Conservation (phyloP, 352 stramenopile species). For the Plasmopara viticola region DNA sequence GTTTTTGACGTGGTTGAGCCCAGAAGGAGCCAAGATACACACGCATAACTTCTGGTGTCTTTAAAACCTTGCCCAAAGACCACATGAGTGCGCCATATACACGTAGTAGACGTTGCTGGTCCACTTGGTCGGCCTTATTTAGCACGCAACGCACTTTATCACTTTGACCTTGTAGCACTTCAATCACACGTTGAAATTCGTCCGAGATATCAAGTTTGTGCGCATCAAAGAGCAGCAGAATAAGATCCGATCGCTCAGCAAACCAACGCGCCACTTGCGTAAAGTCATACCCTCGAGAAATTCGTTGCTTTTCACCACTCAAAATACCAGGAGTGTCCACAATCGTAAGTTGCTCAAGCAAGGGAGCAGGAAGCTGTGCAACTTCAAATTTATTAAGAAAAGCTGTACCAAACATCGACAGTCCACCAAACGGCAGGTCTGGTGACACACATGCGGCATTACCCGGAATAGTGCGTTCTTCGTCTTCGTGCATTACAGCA, state of each 20-base stretch:
- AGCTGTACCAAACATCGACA: slow-evolving; percentile 95
- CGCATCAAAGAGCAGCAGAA: slow-evolving; percentile 98
- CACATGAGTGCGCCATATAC: slow-evolving; percentile 98
- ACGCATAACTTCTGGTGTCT: slow-evolving; percentile 96
- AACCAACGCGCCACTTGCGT: slow-evolving; percentile 89
- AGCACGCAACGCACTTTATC: slow-evolving; percentile 98
- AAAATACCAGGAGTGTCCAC: slow-evolving; percentile 98
- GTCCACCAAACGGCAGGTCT: slow-evolving; percentile 90
- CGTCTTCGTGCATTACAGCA: slow-evolving; percentile 95
- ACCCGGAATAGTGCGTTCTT: slow-evolving; percentile 95
- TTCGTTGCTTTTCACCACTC: slow-evolving; percentile 97
- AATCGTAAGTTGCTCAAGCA: slow-evolving; percentile 95
- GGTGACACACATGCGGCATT: slow-evolving; percentile 95
- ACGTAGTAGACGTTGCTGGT: slow-evolving; percentile 96
- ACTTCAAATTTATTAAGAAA: slow-evolving; percentile 99
- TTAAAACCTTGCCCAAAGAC: slow-evolving; percentile 97
- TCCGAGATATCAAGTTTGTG: slow-evolving; percentile 99
- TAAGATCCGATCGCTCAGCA: slow-evolving; percentile 95
- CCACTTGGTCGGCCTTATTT: slow-evolving; percentile 99
- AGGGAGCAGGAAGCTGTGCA: slow-evolving; percentile 88
- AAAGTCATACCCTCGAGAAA: slow-evolving; percentile 97
- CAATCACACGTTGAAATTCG: slow-evolving; percentile 97
- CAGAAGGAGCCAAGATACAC: slow-evolving; percentile 99
- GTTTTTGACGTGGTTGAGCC: slow-evolving; percentile 83
- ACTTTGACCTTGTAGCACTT: slow-evolving; percentile 94